Percentiles rank a stretch among this genome's conserved stretches.
Evolutionary conservation across 176 grass and related monocot species (phyloP).

Genomic region (Aechmea fasciata): DNA sequence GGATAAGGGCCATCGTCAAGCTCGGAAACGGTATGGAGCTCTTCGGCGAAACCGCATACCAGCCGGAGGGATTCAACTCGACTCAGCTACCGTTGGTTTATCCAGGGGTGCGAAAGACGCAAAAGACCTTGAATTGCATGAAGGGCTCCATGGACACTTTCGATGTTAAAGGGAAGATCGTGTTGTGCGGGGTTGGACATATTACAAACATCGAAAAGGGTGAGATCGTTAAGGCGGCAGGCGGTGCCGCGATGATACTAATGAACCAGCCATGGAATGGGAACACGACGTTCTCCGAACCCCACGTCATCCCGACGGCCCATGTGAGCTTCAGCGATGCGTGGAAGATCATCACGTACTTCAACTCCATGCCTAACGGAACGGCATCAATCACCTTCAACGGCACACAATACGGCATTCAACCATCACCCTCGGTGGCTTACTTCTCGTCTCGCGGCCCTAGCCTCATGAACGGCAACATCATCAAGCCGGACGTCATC

Average conservation of each 20-base stretch:
- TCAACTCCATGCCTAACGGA: constrained; percentile 32
- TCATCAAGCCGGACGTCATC: constrained; percentile 73
- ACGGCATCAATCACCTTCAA: constrained; percentile 43
- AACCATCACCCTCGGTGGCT: constrained; percentile 30
- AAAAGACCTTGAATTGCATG: constrained; percentile 22
- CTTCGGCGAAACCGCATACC: constrained; percentile 51
- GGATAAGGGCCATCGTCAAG: constrained; percentile 33
- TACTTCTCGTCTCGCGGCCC: constrained; percentile 72
- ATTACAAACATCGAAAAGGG: constrained; percentile 33
- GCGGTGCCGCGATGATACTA: constrained; percentile 45
- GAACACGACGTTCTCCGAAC: constrained; percentile 18
- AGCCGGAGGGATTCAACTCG: constrained; percentile 27
- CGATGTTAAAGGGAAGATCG: constrained; percentile 56
- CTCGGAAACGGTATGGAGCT: constrained; percentile 37
- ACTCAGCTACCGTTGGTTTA: constrained; percentile 29
- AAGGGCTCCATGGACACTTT: constrained; percentile 25
- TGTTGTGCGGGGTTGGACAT: constrained; percentile 43
- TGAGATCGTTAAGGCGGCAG: constrained; percentile 20
- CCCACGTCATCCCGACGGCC: constrained; percentile 46
- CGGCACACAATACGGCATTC: constrained; percentile 30
- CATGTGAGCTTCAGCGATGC: constrained; percentile 12
- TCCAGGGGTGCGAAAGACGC: not conserved
- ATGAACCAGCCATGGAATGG: constrained; percentile 6
- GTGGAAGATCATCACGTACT: constrained; percentile 43
- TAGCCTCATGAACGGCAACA: constrained; percentile 32